Conservation (phyloP, 2,329 filamentous ascomycete species). For the Colletotrichum sp. region DNA sequence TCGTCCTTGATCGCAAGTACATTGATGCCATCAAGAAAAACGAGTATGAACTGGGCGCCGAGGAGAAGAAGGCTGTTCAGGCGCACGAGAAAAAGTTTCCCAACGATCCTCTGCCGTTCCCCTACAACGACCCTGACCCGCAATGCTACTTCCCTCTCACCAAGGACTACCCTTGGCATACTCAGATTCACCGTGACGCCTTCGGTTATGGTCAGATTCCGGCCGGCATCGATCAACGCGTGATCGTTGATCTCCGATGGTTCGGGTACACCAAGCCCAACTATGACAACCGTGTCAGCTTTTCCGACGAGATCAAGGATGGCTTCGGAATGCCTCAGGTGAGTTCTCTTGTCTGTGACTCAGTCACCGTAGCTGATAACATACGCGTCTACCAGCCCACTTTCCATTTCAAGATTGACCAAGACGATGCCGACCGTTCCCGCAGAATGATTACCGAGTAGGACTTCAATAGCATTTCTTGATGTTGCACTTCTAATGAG, state of each 20-base stretch:
- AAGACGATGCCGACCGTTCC: not conserved
- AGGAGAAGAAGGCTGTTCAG: not conserved
- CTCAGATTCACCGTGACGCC: not conserved
- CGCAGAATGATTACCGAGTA: not conserved
- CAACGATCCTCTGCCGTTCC: not conserved
- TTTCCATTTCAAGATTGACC: not conserved
- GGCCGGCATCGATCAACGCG: not conserved
- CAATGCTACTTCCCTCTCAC: not conserved
- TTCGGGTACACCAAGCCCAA: not conserved
- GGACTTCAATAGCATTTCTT: too few species aligned
- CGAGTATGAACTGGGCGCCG: fast-evolving
- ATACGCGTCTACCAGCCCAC: not conserved
- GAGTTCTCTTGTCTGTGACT: not conserved
- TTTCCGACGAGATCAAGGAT: not conserved
- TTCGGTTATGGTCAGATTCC: not conserved
- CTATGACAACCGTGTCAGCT: not conserved
- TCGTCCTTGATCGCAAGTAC: not conserved
- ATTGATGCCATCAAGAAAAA: not conserved
- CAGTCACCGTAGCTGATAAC: not conserved
- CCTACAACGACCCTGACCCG: not conserved
- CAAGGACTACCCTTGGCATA: not conserved
- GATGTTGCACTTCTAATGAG: not conserved
- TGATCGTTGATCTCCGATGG: not conserved
- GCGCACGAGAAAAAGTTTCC: not conserved
- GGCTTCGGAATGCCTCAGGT: not conserved